Conservation (phyloP, 495 filamentous ascomycete species). For the Xeromyces bisporus region DNA sequence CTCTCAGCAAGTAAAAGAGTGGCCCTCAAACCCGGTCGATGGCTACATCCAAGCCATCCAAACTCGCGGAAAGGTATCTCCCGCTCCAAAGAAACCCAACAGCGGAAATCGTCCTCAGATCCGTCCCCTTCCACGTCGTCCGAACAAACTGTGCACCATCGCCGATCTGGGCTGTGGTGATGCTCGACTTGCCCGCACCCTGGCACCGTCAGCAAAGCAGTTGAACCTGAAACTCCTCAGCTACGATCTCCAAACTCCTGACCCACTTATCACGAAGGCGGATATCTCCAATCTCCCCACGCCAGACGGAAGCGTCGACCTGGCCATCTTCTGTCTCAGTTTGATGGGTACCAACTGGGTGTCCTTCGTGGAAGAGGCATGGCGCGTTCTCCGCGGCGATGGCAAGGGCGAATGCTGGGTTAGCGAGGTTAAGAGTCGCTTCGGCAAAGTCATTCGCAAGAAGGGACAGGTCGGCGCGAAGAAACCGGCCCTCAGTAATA, state of each 20-base stretch:
- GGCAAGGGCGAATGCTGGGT: conserved; percentile 95
- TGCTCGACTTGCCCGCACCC: conserved; percentile 44
- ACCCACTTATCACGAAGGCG: conserved; percentile 60
- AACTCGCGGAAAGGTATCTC: conserved; percentile 28
- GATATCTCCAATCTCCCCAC: conserved; percentile 77
- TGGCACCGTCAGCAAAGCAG: conserved; percentile 40
- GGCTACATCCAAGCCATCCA: conserved; percentile 55
- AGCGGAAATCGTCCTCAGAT: conserved; percentile 10
- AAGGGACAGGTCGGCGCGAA: conserved; percentile 41
- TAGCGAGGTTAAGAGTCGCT: conserved; percentile 86
- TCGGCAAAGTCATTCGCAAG: conserved; percentile 45
- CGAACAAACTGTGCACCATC: conserved; percentile 50
- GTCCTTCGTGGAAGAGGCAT: conserved; percentile 89
- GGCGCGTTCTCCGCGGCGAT: conserved; percentile 52
- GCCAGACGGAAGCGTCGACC: conserved; percentile 51
- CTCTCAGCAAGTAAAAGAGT: conserved; percentile 74
- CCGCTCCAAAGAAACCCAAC: conserved; percentile 19
- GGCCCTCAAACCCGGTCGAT: conserved; percentile 91
- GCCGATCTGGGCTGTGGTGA: conserved; percentile 77
- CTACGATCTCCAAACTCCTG: conserved; percentile 49
- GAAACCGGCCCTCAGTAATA: conserved; percentile 43
- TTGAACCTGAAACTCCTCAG: conserved; percentile 48
- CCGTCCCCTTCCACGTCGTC: conserved; percentile 30
- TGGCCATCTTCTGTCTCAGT: conserved; percentile 85
- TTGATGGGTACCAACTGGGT: conserved; percentile 99